Evolutionary conservation across 139 green algal species (phyloP).

Genomic region (Volvox africanus): DNA sequence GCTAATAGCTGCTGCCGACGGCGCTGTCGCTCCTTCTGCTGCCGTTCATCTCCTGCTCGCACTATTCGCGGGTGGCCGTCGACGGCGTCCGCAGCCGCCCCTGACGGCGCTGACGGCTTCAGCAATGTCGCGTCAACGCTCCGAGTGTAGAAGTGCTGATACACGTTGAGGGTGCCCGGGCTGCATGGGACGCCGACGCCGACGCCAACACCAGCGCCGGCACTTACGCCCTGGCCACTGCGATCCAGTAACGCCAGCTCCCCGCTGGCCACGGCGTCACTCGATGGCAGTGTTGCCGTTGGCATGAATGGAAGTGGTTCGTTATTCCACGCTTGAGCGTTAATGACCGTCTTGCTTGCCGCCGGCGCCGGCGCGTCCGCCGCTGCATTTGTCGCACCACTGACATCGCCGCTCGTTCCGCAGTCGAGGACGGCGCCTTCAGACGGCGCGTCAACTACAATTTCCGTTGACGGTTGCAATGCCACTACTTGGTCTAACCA

Average conservation of each 20-base stretch:
- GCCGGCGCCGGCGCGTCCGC: background rate
- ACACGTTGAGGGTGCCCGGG: background rate
- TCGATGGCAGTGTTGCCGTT: no score
- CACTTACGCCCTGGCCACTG: background rate
- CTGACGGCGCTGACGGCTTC: background rate
- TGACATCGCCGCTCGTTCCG: background rate
- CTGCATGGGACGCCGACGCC: background rate
- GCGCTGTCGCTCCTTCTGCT: background rate
- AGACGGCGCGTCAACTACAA: background rate
- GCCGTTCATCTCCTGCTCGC: background rate
- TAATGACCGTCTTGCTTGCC: no score
- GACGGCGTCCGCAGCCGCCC: background rate
- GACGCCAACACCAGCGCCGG: background rate
- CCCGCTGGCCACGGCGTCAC: no score
- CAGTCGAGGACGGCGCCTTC: background rate
- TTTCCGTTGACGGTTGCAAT: constrained; percentile 4
- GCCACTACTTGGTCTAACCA: constrained; percentile 39
- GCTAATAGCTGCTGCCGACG: background rate
- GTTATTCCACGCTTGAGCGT: no score
- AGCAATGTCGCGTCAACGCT: background rate
- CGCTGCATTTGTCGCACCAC: no score
- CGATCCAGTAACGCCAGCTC: background rate
- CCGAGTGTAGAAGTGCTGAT: constrained; percentile 3
- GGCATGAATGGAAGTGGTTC: no score
- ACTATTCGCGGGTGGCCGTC: background rate